Evolutionary conservation across 192 early-diverging fungal species (phyloP).

Genomic region (Mortierella hygrophila): DNA sequence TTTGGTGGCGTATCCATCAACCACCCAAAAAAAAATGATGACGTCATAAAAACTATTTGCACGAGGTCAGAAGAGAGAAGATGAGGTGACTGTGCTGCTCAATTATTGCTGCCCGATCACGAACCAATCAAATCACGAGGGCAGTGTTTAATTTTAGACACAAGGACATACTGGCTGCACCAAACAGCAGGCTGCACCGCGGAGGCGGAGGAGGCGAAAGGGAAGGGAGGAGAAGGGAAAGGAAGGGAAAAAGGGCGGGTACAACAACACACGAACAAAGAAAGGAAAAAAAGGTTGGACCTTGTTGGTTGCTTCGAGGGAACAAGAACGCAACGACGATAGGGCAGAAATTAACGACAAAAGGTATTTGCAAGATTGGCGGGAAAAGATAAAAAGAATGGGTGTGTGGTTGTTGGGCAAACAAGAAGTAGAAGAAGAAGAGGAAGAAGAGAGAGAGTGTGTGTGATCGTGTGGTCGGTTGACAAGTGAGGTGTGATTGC

Average conservation of each 20-base stretch:
- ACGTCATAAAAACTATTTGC: no score
- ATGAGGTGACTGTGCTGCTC: background rate
- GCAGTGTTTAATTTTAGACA: slow-evolving; percentile 1
- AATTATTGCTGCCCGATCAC: background rate
- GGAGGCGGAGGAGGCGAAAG: background rate
- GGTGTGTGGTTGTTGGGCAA: no score
- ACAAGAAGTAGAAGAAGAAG: background rate
- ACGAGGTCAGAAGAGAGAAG: no score
- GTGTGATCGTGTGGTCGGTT: background rate
- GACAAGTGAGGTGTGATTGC: no score
- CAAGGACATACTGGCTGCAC: background rate
- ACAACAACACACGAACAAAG: background rate
- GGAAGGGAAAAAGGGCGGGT: background rate
- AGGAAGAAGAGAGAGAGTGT: background rate
- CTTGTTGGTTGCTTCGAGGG: no score
- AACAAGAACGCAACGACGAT: no score
- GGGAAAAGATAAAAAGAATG: no score
- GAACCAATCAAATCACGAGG: slow-evolving; percentile 5
- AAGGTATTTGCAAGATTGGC: no score
- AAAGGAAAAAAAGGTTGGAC: background rate
- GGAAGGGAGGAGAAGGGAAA: background rate
- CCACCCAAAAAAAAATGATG: no score
- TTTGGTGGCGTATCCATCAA: no score
- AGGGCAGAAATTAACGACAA: no score
- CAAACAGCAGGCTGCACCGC: background rate